Conservation (phyloP, 2,329 filamentous ascomycete genomes). For the Tolypocladium paradoxum region DNA sequence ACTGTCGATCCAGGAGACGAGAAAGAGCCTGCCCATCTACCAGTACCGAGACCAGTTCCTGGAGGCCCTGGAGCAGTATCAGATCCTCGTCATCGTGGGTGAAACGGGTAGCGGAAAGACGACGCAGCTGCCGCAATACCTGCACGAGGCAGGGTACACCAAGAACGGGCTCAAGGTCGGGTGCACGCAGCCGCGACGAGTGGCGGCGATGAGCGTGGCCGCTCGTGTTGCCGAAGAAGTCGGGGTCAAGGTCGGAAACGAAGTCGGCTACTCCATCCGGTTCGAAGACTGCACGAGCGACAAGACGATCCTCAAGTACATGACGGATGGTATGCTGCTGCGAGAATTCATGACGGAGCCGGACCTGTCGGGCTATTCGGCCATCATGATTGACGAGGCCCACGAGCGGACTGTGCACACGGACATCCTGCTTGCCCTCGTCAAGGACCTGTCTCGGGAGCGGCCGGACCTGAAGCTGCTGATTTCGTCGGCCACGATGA, state of each 20-base stretch:
- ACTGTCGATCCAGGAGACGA: slow-evolving; percentile 78
- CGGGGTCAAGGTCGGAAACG: slow-evolving; percentile 77
- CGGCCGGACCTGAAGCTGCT: slow-evolving; percentile 80
- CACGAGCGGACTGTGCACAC: slow-evolving; percentile 90
- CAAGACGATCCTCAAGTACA: slow-evolving; percentile 87
- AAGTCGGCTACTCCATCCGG: slow-evolving; percentile 89
- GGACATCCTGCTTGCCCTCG: slow-evolving; percentile 76
- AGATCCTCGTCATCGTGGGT: slow-evolving; percentile 84
- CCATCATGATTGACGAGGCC: slow-evolving; percentile 93
- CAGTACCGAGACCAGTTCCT: slow-evolving; percentile 77
- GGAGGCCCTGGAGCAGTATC: slow-evolving; percentile 73
- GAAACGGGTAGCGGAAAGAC: slow-evolving; percentile 95
- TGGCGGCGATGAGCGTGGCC: slow-evolving; percentile 97
- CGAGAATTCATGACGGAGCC: slow-evolving; percentile 86
- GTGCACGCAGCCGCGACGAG: slow-evolving; percentile 88
- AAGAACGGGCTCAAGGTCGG: slow-evolving; percentile 76
- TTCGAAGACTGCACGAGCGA: slow-evolving; percentile 90
- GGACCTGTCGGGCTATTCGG: slow-evolving; percentile 70
- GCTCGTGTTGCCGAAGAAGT: slow-evolving; percentile 91
- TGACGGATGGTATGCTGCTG: slow-evolving; percentile 94
- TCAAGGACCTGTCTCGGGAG: slow-evolving; percentile 79
- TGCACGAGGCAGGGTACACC: slow-evolving; percentile 84
- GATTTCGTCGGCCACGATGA: slow-evolving; percentile 90
- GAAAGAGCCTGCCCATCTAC: slow-evolving; percentile 85
- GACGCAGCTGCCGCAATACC: slow-evolving; percentile 87